Percentiles rank a stretch among this genome's conserved stretches.
Evolutionary conservation across 371 early-diverging fungal species (phyloP).

Genomic region (Nematocida minor): DNA sequence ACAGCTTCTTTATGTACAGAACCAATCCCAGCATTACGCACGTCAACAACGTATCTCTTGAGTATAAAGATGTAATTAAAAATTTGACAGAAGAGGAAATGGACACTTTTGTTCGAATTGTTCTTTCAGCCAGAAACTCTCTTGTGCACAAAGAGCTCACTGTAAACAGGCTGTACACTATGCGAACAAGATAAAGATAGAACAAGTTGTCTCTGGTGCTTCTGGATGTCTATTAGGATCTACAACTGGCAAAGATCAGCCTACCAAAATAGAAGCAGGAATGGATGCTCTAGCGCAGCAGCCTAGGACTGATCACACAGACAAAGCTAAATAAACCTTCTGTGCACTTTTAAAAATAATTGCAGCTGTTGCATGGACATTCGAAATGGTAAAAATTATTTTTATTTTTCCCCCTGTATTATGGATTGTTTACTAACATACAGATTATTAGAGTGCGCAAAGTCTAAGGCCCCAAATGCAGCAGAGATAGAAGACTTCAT

Average conservation of each 20-base stretch:
- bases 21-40: constrained; percentile 26
- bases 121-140: constrained; percentile 9
- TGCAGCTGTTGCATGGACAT: too few relatives aligned
- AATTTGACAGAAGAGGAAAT: background rate
- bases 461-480: background rate
- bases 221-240: too few relatives aligned
- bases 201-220: too few relatives aligned
- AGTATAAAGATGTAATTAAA: constrained; percentile 29
- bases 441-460: constrained; percentile 10
- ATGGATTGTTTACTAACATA: constrained; percentile 52
- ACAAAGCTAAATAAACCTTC: too few relatives aligned
- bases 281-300: too few relatives aligned
- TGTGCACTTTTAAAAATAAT: too few relatives aligned
- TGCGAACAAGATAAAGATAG: background rate
- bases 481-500: constrained; percentile 15
- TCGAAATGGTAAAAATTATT: constrained; percentile 14
- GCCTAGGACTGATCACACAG: too few relatives aligned
- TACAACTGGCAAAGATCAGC: too few relatives aligned
- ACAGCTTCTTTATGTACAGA: background rate
- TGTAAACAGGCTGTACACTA: background rate
- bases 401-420: constrained; percentile 40
- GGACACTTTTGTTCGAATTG: background rate
- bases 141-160: constrained; percentile 34
- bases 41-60: constrained; percentile 27
- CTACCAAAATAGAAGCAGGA: too few relatives aligned